Conservation (phyloP, 352 stramenopile genomes). For the Phytophthora tubulina region DNA sequence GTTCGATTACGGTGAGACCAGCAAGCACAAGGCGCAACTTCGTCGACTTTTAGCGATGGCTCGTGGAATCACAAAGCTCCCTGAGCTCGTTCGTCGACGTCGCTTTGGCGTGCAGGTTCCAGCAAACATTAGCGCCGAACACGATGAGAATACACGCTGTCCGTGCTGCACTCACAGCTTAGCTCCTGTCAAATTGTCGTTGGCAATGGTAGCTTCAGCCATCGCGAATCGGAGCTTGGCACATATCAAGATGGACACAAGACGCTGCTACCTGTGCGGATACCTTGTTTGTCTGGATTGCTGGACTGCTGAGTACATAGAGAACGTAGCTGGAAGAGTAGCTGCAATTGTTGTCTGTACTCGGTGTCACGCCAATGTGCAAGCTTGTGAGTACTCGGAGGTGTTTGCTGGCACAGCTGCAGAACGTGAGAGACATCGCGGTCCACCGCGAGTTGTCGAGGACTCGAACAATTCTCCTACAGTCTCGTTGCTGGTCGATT, state of each 20-base stretch:
- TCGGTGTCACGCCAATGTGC: conserved; percentile 28
- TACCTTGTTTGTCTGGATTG: conserved; percentile 40
- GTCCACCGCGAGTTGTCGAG: conserved; percentile 14
- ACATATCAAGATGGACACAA: conserved; percentile 26
- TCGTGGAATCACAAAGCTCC: conserved; percentile 29
- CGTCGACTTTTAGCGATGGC: conserved; percentile 35
- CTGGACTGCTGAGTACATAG: conserved; percentile 39
- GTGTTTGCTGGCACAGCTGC: conserved; percentile 21
- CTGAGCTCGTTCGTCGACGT: conserved; percentile 32
- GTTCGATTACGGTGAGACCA: conserved; percentile 5
- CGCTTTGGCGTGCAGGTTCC: conserved; percentile 37
- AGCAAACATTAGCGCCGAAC: conserved; percentile 5
- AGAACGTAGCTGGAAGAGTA: conserved; percentile 28
- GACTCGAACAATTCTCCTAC: conserved; percentile 11
- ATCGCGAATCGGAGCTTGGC: conserved; percentile 25
- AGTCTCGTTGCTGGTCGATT: conserved; percentile 28
- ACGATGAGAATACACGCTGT: conserved; percentile 29
- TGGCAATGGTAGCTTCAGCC: conserved; percentile 22
- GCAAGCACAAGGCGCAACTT: conserved; percentile 21
- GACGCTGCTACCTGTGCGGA: conserved; percentile 40
- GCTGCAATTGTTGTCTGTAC: conserved; percentile 38
- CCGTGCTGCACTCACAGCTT: conserved; percentile 45
- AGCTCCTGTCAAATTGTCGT: conserved; percentile 33
- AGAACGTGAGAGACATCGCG: conserved; percentile 17
- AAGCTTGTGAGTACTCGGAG: conserved; percentile 48